A percentile compares a stretch with the other conserved stretches of the same genome.
These are phyloP conservation scores for Singerocomus rubriflavus DNA, from an alignment of 1,284 basidiomycete genomes.

Conservation along the genomic window DNA sequence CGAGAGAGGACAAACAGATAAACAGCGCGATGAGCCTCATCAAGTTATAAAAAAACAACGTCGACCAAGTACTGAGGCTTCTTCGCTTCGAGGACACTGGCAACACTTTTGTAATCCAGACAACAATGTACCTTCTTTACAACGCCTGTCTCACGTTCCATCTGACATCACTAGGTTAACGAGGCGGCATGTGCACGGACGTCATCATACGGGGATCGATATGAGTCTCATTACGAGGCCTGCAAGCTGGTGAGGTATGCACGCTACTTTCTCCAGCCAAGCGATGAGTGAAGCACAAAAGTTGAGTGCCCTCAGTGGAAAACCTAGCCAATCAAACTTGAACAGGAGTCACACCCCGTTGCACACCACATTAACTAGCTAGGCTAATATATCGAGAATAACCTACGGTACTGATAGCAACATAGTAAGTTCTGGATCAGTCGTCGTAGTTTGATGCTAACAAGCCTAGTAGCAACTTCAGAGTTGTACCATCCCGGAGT, in stretches of 20 bases:
- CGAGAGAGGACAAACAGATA: slow-evolving; percentile 13
- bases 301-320: no score
- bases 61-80: neutral
- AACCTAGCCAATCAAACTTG: neutral
- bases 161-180: no score
- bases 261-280: neutral
- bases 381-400: no score
- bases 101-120: neutral
- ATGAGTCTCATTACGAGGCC: neutral
- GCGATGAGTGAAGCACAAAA: no score
- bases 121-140: neutral
- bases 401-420: no score
- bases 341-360: neutral
- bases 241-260: neutral
- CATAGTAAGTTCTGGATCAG: neutral
- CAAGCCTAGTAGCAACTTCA: no score
- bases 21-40: slow-evolving; percentile 19
- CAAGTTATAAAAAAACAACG: neutral
- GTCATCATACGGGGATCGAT: neutral
- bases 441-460: neutral
- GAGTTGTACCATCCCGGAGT: neutral
- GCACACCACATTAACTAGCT: no score
- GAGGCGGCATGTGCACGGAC: no score
- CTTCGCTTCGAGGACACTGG: neutral
- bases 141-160: no score